Base-by-base conservation (phyloP, 2,329 filamentous ascomycete species). In the Knufia fluminis region DNA sequence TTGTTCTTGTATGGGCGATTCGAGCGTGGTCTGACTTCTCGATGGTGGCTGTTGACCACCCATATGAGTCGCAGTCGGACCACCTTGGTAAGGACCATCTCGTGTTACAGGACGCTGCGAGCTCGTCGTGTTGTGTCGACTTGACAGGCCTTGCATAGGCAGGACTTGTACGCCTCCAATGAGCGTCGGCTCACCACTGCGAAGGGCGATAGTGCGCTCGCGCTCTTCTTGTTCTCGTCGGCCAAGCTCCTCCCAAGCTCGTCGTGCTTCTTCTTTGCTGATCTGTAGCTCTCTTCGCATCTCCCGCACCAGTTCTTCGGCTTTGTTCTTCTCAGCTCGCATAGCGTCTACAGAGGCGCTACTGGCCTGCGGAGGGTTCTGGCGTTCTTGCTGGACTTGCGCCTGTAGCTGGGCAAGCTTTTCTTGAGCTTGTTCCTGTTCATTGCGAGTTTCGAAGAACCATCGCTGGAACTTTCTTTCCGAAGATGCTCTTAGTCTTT, bases 391-490 rank as follows among this genome's bases (percentile, higher is more conserved):
- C 61, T 68, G 60, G 60, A 96, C 70, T 35, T 82, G 78, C 28
- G 76, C 74, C 61, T 94, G 83, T n/a, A 95, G 70, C 62, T 90
- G 80, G 2, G 81, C 89, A 50, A 88, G 86, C 32, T 85, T 75
- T 67, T 97, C 92, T 57, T 86, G 84, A 44, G 83, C 78, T 23
- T 85, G 82, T 69, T 97, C 92, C 57, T 94, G 80, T 58, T 97
- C 90, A 26, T 83, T 78, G 46, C 90, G 78, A 6, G 90, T 95
- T 65, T 98, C 92, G 59, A 94, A 95, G 69, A 97, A 97, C 92
- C 92, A 98, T 45, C 92, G 80, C 68, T 98, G 92, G 60, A 98
- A 98, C 65, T 97, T 97, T 56, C 92, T 82, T 67, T 98, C 92
- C 0, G 91, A 97, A 49, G 89, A 95, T 32, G 92, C 92, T 38